These are phyloP conservation scores for Solanum boliviense DNA, from an alignment of 257 asterid species.

Conservation along the genomic window DNA sequence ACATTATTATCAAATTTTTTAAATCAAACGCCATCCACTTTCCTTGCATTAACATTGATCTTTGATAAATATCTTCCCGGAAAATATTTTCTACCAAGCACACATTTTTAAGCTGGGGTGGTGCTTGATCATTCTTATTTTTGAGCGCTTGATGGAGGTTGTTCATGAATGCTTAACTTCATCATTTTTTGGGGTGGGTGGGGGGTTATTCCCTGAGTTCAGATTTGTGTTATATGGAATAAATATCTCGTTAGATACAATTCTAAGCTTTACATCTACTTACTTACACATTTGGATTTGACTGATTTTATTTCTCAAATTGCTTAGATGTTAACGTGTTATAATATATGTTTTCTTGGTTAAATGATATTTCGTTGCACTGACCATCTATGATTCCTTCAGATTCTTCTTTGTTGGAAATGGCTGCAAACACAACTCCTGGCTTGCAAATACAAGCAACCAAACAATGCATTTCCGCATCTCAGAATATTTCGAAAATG, in stretches of 20 bases:
- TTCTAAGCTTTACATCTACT: neutral
- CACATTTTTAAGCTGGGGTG: neutral
- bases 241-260: neutral
- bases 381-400: neutral
- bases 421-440: constrained; percentile 56
- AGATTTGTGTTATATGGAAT: neutral
- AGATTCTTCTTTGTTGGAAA: constrained; percentile 23
- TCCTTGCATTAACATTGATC: neutral
- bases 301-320: neutral
- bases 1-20: neutral
- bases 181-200: neutral
- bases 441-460: constrained; percentile 30
- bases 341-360: neutral
- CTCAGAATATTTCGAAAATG: constrained; percentile 26
- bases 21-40: neutral
- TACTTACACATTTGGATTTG: neutral
- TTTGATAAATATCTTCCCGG: neutral
- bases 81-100: neutral
- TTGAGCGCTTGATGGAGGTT: neutral
- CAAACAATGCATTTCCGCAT: constrained; percentile 22
- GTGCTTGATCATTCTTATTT: neutral
- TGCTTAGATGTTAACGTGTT: neutral
- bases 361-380: neutral
- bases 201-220: neutral
- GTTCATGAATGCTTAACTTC: neutral